These are phyloP conservation scores for Umbelopsis vinacea DNA, from an alignment of 192 early-diverging fungal species.

Conservation along the genomic window DNA sequence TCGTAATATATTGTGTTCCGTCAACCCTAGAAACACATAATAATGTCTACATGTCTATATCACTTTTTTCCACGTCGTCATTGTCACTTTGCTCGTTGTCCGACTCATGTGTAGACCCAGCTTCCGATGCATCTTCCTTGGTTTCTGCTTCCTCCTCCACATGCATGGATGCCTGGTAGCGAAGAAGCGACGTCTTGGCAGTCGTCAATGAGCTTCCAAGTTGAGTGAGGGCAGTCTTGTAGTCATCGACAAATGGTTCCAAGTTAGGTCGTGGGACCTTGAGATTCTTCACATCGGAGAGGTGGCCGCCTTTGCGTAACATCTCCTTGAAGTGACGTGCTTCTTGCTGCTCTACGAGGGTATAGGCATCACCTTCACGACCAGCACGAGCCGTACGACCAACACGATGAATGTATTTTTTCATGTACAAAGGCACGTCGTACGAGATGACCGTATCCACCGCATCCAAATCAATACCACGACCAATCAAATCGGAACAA, in stretches of 20 bases:
- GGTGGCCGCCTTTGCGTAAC: constrained; percentile 67
- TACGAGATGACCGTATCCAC: constrained; percentile 86
- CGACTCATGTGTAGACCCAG: too few relatives aligned
- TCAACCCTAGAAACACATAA: too few relatives aligned
- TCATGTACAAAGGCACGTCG: constrained; percentile 82
- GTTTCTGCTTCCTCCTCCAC: not conserved
- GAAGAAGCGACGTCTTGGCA: not conserved
- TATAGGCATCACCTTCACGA: constrained; percentile 77
- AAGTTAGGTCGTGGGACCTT: constrained; percentile 53
- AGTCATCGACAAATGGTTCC: constrained; percentile 38
- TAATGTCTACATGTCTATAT: not conserved
- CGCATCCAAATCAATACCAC: constrained; percentile 86
- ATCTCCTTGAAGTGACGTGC: constrained; percentile 75
- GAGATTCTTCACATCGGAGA: constrained; percentile 53
- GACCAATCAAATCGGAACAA: constrained; percentile 85
- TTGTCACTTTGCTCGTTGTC: not conserved
- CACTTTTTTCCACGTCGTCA: not conserved
- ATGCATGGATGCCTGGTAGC: constrained; percentile 4
- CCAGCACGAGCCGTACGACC: constrained; percentile 93
- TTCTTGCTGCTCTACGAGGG: constrained; percentile 71
- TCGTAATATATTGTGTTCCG: not conserved
- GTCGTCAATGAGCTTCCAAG: constrained; percentile 32
- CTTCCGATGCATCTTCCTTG: not conserved
- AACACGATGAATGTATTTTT: constrained; percentile 91
- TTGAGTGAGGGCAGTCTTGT: constrained; percentile 41